phyloP scores from a whole-genome alignment of 306 rosid genomes.

The Vigna unguiculata region DNA sequence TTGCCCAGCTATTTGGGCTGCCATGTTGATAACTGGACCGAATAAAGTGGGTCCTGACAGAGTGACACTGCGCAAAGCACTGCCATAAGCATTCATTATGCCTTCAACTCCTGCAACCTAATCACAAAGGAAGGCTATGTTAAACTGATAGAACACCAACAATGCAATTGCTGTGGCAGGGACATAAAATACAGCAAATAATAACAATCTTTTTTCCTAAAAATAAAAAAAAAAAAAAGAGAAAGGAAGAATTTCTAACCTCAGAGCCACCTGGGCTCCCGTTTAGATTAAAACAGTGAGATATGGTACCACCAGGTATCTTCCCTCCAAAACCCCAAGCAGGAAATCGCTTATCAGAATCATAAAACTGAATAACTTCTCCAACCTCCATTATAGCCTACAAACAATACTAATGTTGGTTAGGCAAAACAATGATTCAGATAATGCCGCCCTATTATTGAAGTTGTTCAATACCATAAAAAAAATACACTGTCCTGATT shows the following conservation, averaged over 20 bases:
- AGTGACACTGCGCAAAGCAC: conserved; percentile 59
- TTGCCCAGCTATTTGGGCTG: conserved; percentile 70
- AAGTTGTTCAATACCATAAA: background rate
- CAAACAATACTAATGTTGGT: conserved; percentile 38
- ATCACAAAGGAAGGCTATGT: background rate
- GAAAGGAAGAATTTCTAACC: conserved; percentile 58
- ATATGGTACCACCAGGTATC: conserved; percentile 49
- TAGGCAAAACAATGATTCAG: conserved; percentile 6
- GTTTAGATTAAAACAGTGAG: conserved; percentile 87
- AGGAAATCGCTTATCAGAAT: conserved; percentile 74
- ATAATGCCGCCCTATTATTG: conserved; percentile 1
- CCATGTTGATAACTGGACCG: conserved; percentile 78
- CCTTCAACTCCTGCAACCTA: conserved; percentile 90
- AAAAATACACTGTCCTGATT: background rate
- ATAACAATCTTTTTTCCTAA: too few species aligned
- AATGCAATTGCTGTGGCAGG: too few species aligned
- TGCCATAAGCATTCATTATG: conserved; percentile 78
- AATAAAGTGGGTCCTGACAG: conserved; percentile 89
- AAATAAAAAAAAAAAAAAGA: too few species aligned
- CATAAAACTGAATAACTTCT: conserved; percentile 89
- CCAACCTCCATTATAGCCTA: conserved; percentile 89
- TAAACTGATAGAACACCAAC: background rate
- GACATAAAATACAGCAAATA: background rate
- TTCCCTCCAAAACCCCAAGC: conserved; percentile 98
- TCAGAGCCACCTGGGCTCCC: conserved; percentile 56